Evolutionary conservation across 495 filamentous ascomycete genomes (phyloP), one percentile per base, ranked within the genome.

Genomic region (Mytilinidion resinicola): DNA sequence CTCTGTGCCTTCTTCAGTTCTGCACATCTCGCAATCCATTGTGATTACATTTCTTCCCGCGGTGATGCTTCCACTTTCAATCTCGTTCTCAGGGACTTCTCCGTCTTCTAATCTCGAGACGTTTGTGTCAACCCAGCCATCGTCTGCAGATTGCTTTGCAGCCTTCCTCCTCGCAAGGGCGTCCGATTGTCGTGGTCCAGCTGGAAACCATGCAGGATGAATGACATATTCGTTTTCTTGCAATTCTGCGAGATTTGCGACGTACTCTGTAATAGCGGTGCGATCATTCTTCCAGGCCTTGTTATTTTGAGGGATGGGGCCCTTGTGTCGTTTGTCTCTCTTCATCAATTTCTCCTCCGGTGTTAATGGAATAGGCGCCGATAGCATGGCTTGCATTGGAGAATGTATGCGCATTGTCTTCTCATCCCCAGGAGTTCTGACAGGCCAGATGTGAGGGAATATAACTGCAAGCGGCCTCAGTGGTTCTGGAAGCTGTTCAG

Each of bases 1-100:
- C 47, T 90, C 91, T 21, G 82, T 85, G 49, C 86, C 80, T 9
- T 80, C 81, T 59, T 85, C 85, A 0, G 91, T 92, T 67, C 85
- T 80, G 66, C 90, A 96, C 93, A 98, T 98, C 69, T 98, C 93
- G 69, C 93, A 98, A 64, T 98, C 93, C 51, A 98, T 77, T 9
- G 89, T 85, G 20, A 93, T 72, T 7, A 97, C 74, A n/a, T 85
- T 82, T 41, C 88, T 82, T 17, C 91, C 95, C 11, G 82, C 89
- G 1, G 91, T 93, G 53, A 96, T 75, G 67, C 88, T 89, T 14
- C 89, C 93, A 60, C 83, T 71, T 70, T 93, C 78, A 42, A 95
- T 85, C 51, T 91, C 82, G 5, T 72, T 66, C 20, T 88, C 85
- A 0, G 84, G 82, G 0, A 86, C 76, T 46, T 80, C 70, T 0